These are phyloP conservation scores for Coemansia sp. DNA, from an alignment of 371 early-diverging fungal genomes.

Conservation along the genomic window DNA sequence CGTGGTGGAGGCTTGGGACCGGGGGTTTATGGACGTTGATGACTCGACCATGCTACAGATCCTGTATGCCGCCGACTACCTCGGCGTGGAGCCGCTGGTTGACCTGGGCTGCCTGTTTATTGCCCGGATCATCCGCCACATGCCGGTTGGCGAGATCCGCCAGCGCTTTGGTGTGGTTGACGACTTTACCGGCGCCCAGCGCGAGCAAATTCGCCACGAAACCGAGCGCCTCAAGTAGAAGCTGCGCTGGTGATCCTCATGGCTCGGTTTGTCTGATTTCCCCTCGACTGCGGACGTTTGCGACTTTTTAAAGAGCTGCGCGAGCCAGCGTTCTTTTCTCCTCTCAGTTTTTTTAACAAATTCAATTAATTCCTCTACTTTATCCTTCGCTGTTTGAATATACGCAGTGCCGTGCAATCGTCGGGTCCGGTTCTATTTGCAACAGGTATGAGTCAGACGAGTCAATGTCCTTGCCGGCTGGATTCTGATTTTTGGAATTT, in stretches of 20 bases:
- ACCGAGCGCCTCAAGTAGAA: conserved; percentile 55
- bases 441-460: no score
- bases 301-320: no score
- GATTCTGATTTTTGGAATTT: no score
- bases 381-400: no score
- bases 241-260: no score
- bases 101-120: conserved; percentile 94
- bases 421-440: no score
- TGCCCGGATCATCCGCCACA: conserved; percentile 94
- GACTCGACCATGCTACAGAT: conserved; percentile 70
- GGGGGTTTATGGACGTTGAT: conserved; percentile 70
- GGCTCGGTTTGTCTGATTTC: not conserved
- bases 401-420: no score
- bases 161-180: conserved; percentile 88
- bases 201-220: conserved; percentile 79
- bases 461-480: no score
- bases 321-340: no score
- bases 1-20: conserved; percentile 73
- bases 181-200: conserved; percentile 95
- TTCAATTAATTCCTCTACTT: no score
- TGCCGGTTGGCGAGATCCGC: conserved; percentile 89
- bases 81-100: conserved; percentile 90
- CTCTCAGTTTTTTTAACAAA: no score
- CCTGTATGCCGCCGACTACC: conserved; percentile 88
- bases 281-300: no score